Conservation (phyloP, 2,329 filamentous ascomycete species). For the Penicillium sclerotigenum region DNA sequence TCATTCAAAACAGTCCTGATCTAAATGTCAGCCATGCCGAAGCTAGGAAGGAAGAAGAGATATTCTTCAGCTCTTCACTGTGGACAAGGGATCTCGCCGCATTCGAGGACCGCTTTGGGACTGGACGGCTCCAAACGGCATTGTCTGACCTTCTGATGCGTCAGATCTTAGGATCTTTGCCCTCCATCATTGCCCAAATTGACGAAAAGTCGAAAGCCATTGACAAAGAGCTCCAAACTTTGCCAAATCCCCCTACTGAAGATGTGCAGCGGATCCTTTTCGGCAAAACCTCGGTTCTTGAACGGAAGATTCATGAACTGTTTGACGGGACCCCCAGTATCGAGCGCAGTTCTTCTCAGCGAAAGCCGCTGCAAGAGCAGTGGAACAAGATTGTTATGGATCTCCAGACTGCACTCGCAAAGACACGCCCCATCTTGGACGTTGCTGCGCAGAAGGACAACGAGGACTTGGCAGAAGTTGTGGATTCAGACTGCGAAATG, state of each 20-base stretch:
- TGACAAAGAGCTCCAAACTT: slow-evolving; percentile 51
- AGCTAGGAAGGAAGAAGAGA: slow-evolving; percentile 49
- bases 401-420: slow-evolving; percentile 52
- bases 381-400: slow-evolving; percentile 48
- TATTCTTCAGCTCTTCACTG: slow-evolving; percentile 49
- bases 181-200: slow-evolving; percentile 41
- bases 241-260: slow-evolving; percentile 63
- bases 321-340: slow-evolving; percentile 49
- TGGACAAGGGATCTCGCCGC: slow-evolving; percentile 46
- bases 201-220: slow-evolving; percentile 52
- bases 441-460: slow-evolving; percentile 25
- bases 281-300: slow-evolving; percentile 58
- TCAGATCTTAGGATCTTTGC: slow-evolving; percentile 37
- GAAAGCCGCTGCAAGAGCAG: slow-evolving; percentile 42
- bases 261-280: slow-evolving; percentile 67
- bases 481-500: slow-evolving; percentile 31
- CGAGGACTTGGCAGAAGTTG: slow-evolving; percentile 37
- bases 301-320: slow-evolving; percentile 51
- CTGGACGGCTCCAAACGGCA: slow-evolving; percentile 46
- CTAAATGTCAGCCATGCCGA: slow-evolving; percentile 42
- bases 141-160: slow-evolving; percentile 47
- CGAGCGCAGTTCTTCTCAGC: slow-evolving; percentile 13
- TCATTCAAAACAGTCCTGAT: slow-evolving; percentile 61
- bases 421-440: slow-evolving; percentile 41
- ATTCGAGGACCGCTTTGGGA: slow-evolving; percentile 52